Evolutionary conservation across 768 basidiomycete genomes (phyloP).

Genomic region (Fistulinella prunicolor): DNA sequence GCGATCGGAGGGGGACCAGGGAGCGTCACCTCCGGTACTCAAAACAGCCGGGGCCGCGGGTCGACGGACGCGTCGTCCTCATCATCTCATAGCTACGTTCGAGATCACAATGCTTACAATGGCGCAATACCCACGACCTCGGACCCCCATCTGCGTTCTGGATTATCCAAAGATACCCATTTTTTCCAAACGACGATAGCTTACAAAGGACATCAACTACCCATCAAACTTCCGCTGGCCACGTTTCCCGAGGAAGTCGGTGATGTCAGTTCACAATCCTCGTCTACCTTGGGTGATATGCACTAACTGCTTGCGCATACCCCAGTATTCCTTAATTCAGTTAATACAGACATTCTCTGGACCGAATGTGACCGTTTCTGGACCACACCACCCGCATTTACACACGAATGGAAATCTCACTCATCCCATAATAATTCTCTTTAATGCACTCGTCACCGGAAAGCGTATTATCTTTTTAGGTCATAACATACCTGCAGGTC

Average conservation of each 20-base stretch:
- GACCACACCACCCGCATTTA: conserved; percentile 85
- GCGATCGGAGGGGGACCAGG: conserved; percentile 44
- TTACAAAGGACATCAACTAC: conserved; percentile 80
- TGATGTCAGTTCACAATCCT: conserved; percentile 61
- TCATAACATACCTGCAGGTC: conserved; percentile 82
- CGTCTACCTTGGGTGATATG: background rate
- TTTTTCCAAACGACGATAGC: conserved; percentile 85
- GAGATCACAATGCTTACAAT: conserved; percentile 39
- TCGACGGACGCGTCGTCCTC: conserved; percentile 76
- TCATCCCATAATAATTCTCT: conserved; percentile 91
- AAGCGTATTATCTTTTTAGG: conserved; percentile 97
- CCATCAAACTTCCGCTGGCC: conserved; percentile 86
- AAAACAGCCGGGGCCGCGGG: conserved; percentile 49
- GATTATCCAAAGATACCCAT: conserved; percentile 82
- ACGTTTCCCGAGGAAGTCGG: conserved; percentile 96
- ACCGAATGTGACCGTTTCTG: conserved; percentile 54
- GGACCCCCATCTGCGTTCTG: conserved; percentile 48
- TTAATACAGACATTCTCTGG: conserved; percentile 81
- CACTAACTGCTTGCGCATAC: conserved; percentile 11
- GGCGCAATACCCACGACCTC: conserved; percentile 40
- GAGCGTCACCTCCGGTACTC: conserved; percentile 44
- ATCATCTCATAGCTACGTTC: conserved; percentile 53
- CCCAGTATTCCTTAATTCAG: conserved; percentile 87
- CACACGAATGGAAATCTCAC: conserved; percentile 90
- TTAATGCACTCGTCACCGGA: conserved; percentile 93